Base-by-base conservation (phyloP, 352 stramenopile species). In the Phytophthora hybrid region DNA sequence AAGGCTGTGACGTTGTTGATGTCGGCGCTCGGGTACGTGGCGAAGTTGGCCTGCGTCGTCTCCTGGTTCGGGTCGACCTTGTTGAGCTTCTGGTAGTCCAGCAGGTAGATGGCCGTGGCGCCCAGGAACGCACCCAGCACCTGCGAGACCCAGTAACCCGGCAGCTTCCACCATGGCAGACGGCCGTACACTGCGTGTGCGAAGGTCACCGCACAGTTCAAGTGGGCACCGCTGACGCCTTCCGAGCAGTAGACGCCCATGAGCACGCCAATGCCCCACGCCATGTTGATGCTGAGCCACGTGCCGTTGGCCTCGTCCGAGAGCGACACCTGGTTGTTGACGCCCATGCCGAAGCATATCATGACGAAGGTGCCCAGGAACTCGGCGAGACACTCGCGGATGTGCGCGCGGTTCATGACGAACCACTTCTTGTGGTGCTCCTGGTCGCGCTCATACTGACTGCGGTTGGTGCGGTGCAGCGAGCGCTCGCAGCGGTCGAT, bases 401-500 rank as follows among this genome's bases (percentile, higher is more conserved):
- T 46, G 59, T 66, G 59, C n/a, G 23, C 18, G 26, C 46, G 26
- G 44, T 66, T 66, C 18, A 53, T 57, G 18, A 66, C 44, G 59
- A 66, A 66, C 59, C 59, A 66, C n/a, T 66, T 66, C 10, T 58
- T 34, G 26, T 44, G 59, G 41, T 66, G 59, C 5, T 57, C 6
- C 19, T 66, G 44, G 59, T 58, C 59, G 9, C 26, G 41, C 3
- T 32, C 23, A 14, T 58, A 66, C 59, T 66, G 59, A 21, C 59
- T 58, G 49, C 59, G 59, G 44, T 66, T 66, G 10, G 59, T 66
- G 59, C 37, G 59, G 44, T 66, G 59, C 44, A 66, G 44, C 26
- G 66, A 73, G 41, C 66, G 59, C 21, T 73, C 59, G n/a, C 66
- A 73, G 19, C 47, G 59, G 26, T 68, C 66, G 4, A 73, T 31